Conservation (phyloP, 2,329 filamentous ascomycete genomes). For the Pseudocercospora crystallina region DNA sequence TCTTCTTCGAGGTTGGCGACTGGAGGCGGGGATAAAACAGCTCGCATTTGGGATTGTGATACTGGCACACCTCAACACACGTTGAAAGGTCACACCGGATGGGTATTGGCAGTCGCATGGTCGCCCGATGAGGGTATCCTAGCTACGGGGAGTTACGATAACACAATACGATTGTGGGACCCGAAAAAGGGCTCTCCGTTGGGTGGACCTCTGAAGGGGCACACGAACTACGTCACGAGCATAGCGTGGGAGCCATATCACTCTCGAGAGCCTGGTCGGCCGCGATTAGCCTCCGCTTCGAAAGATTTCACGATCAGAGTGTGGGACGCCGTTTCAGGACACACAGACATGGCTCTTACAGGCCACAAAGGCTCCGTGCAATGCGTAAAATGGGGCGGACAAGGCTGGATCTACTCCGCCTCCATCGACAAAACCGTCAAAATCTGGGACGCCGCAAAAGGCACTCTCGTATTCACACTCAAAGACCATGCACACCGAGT, state of each 20-base stretch:
- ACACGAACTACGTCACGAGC: conserved; percentile 84
- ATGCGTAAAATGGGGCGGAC: conserved; percentile 94
- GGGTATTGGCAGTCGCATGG: conserved; percentile 86
- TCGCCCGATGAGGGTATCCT: conserved; percentile 78
- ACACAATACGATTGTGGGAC: conserved; percentile 86
- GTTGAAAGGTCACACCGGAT: conserved; percentile 81
- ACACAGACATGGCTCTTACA: conserved; percentile 76
- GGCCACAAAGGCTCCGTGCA: conserved; percentile 88
- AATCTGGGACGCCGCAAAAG: conserved; percentile 80
- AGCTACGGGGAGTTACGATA: conserved; percentile 91
- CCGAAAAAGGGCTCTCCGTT: conserved; percentile 73
- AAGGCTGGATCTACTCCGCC: conserved; percentile 75
- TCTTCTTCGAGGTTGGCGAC: conserved; percentile 77
- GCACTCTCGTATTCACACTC: conserved; percentile 76
- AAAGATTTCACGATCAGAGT: conserved; percentile 87
- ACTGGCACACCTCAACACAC: conserved; percentile 87
- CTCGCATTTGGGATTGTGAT: conserved; percentile 90
- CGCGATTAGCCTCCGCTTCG: conserved; percentile 79
- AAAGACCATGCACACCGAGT: conserved; percentile 89
- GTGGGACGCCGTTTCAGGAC: conserved; percentile 78
- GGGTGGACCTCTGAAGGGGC: conserved; percentile 74
- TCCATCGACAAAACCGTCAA: conserved; percentile 92
- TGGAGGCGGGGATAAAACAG: conserved; percentile 87
- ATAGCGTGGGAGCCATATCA: conserved; percentile 95
- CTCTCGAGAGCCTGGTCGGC: conserved; percentile 69